phyloP scores from a whole-genome alignment of 1,139 yeast species.

The Diutina sp. region DNA sequence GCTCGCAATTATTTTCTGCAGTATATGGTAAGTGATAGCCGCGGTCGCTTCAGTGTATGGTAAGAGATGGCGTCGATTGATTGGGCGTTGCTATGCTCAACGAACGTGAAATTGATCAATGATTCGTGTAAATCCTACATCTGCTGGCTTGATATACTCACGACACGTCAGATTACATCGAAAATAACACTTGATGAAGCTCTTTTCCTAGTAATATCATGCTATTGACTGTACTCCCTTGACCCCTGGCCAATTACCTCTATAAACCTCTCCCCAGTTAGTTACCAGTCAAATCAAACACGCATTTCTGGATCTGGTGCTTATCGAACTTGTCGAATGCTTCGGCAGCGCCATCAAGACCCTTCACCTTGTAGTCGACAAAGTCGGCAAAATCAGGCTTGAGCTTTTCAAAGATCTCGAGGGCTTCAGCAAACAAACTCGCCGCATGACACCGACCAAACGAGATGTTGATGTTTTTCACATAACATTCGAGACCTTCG shows the following conservation, averaged over 20 bases:
- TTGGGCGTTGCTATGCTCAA: background rate
- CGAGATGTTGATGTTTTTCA: constrained; percentile 43
- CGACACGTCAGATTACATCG: no score
- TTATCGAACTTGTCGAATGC: constrained; percentile 41
- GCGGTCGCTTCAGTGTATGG: background rate
- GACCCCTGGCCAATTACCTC: no score
- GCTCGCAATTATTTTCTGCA: background rate
- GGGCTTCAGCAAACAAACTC: constrained; percentile 41
- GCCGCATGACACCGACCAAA: constrained; percentile 59
- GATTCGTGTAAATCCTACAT: background rate
- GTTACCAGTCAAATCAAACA: constrained; percentile 18
- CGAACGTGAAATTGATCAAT: background rate
- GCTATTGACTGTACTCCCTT: no score
- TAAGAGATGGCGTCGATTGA: background rate
- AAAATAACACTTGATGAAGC: no score
- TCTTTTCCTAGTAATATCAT: no score
- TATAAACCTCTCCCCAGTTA: background rate
- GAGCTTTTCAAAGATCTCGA: constrained; percentile 32
- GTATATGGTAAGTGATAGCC: background rate
- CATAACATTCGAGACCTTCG: constrained; percentile 43
- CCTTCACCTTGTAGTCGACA: constrained; percentile 30
- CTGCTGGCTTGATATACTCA: no score
- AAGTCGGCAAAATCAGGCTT: constrained; percentile 33
- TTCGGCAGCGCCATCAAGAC: constrained; percentile 27
- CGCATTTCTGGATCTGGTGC: constrained; percentile 44